Base-by-base conservation (phyloP, 192 early-diverging fungal genomes). In the Borealophlyctis nickersoniae region DNA sequence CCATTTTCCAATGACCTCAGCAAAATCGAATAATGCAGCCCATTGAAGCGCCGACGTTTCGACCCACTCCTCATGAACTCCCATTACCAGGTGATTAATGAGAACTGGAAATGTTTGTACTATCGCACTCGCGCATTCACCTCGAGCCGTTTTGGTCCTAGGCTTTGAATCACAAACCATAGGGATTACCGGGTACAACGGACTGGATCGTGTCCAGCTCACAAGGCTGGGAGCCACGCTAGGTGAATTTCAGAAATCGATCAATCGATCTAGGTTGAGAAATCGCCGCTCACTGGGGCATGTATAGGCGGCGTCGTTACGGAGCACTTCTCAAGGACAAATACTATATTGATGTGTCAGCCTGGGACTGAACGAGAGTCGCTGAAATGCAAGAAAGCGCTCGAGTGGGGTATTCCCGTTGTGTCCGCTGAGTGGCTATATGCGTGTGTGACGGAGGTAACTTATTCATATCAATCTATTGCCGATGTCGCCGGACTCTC, bases 111-210 rank as follows among this genome's bases (percentile, higher is more conserved):
- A n/a, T n/a, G n/a, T n/a, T n/a, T n/a, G n/a, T n/a, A n/a, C n/a
- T n/a, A n/a, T n/a, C n/a, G n/a, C n/a, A n/a, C n/a, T n/a, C n/a
- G n/a, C n/a, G n/a, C n/a, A n/a, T n/a, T n/a, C n/a, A n/a, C n/a
- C n/a, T n/a, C n/a, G n/a, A n/a, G n/a, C n/a, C n/a, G n/a, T n/a
- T n/a, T n/a, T n/a, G n/a, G n/a, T n/a, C n/a, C n/a, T n/a, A n/a
- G n/a, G n/a, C n/a, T n/a, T n/a, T n/a, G n/a, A n/a, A n/a, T n/a
- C 39, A 7, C 39, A 45, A 13, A 48, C 23, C 16, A 68, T 86
- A 4, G 81, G 84, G 26, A 74, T 86, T 35, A 84, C 80, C 9
- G 86, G 84, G 14, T 84, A 81, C 49, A 77, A 81, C 19, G 79
- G 76, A 34, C 57, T 74, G n/a, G 82, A 82, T 60, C 74, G 86